A percentile compares a stretch with the other conserved stretches of the same genome.
Conservation (phyloP, 179 eudicot species). For the Silene coronaria region DNA sequence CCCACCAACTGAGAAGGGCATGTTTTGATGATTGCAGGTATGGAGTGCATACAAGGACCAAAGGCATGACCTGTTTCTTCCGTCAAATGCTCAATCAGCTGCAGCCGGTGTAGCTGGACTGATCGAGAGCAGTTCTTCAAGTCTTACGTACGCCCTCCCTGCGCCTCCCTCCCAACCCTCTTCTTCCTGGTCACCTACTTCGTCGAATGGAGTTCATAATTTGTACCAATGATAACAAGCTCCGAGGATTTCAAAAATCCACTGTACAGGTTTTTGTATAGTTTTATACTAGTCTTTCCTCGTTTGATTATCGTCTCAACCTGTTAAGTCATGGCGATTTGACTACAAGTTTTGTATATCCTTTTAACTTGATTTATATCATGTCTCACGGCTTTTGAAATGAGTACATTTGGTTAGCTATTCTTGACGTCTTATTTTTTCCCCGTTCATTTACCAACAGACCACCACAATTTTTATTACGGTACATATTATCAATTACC, state of each 20-base stretch:
- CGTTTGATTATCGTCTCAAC: slow-evolving; percentile 9
- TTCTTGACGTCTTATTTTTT: background rate
- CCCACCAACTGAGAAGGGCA: background rate
- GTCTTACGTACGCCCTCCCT: slow-evolving; percentile 71
- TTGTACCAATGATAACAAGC: slow-evolving; percentile 24
- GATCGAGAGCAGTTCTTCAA: slow-evolving; percentile 73
- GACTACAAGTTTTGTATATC: slow-evolving; percentile 25
- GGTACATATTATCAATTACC: background rate
- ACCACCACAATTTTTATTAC: background rate
- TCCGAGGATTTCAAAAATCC: background rate
- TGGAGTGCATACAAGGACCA: slow-evolving; percentile 99
- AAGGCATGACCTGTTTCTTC: slow-evolving; percentile 94
- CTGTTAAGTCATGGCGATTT: slow-evolving; percentile 13
- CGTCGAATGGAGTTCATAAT: slow-evolving; percentile 43
- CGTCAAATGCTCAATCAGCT: slow-evolving; percentile 95
- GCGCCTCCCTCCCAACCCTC: slow-evolving; percentile 60
- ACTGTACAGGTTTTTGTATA: slow-evolving; percentile 34
- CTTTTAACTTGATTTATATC: slow-evolving; percentile 14
- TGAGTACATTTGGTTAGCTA: background rate
- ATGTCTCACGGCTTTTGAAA: background rate
- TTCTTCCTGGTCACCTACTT: slow-evolving; percentile 34
- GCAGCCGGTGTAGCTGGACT: slow-evolving; percentile 98
- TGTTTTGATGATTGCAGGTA: slow-evolving; percentile 42
- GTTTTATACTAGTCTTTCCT: slow-evolving; percentile 1
- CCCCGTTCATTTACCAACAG: background rate